These are phyloP conservation scores for Stagonosporopsis vannaccii DNA, from an alignment of 2,329 filamentous ascomycete species.

Conservation along the genomic window DNA sequence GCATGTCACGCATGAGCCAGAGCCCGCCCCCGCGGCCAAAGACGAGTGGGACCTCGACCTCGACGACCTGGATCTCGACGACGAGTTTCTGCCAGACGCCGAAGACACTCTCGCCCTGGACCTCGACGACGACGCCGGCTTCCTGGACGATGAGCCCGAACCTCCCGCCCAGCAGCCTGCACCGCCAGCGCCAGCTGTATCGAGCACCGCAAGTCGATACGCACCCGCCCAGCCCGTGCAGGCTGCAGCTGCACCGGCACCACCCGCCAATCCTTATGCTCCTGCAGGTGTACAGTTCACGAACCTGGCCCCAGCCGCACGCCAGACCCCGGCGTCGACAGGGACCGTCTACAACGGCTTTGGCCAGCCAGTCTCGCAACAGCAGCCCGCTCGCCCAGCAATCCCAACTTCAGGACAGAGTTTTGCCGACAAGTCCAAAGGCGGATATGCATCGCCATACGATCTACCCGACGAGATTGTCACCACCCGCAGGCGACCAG, in stretches of 20 bases:
- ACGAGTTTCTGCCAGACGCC: constrained; percentile 70
- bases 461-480: constrained; percentile 91
- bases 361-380: constrained; percentile 38
- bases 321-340: constrained; percentile 22
- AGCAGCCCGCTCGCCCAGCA: constrained; percentile 54
- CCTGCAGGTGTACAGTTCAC: constrained; percentile 60
- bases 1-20: constrained; percentile 25
- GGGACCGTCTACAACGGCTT: constrained; percentile 40
- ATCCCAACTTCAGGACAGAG: constrained; percentile 69
- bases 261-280: constrained; percentile 56
- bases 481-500: constrained; percentile 68
- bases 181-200: constrained; percentile 25
- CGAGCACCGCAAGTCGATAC: constrained; percentile 42
- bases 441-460: constrained; percentile 92
- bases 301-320: constrained; percentile 51
- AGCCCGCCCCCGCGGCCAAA: constrained; percentile 59
- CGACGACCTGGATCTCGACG: constrained; percentile 80
- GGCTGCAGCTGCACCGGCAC: constrained; percentile 23
- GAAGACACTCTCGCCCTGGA: constrained; percentile 64
- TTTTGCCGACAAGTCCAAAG: constrained; percentile 89
- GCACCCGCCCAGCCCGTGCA: constrained; percentile 43
- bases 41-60: constrained; percentile 84
- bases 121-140: constrained; percentile 84
- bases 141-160: constrained; percentile 74
- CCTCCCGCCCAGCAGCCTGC: constrained; percentile 40